Conservation (phyloP, 139 green algal genomes). For the Micractinium conductrix region DNA sequence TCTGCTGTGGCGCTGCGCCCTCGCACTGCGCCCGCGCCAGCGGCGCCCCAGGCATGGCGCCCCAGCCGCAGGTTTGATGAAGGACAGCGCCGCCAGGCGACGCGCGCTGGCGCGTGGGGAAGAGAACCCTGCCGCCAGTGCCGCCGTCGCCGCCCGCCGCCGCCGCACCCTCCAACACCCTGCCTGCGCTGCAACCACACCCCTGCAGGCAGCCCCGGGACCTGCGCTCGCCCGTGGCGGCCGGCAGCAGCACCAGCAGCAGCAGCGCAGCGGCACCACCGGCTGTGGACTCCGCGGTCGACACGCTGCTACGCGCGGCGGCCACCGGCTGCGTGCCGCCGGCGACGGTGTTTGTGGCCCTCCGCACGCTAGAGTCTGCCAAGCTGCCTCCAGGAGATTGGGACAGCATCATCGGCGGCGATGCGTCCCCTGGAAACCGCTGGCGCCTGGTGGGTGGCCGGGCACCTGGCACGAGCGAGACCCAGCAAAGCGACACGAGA, state of each 20-base stretch:
- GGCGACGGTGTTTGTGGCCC: constrained; percentile 30
- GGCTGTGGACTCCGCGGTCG: neutral
- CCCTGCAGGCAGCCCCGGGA: neutral
- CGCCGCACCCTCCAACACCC: neutral
- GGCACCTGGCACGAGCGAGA: too few relatives aligned
- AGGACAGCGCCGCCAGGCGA: neutral
- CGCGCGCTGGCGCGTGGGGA: neutral
- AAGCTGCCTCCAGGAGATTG: constrained; percentile 32
- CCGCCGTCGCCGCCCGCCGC: too few relatives aligned
- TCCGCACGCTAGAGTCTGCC: constrained; percentile 39
- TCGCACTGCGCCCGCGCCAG: neutral
- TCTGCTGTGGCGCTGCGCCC: neutral
- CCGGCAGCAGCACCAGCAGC: neutral
- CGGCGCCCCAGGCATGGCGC: neutral
- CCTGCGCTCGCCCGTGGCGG: neutral
- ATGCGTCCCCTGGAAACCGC: constrained; percentile 36
- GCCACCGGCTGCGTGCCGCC: constrained; percentile 19
- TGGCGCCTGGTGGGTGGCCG: constrained; percentile 59
- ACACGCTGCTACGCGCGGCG: constrained; percentile 7
- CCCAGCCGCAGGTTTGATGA: neutral
- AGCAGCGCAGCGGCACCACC: neutral
- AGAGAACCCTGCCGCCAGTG: too few relatives aligned
- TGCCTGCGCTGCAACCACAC: neutral
- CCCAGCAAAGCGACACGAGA: too few relatives aligned
- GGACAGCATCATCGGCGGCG: constrained; percentile 32